phyloP scores from a whole-genome alignment of 177 flowering plant genomes.

The Vitis hybrid region DNA sequence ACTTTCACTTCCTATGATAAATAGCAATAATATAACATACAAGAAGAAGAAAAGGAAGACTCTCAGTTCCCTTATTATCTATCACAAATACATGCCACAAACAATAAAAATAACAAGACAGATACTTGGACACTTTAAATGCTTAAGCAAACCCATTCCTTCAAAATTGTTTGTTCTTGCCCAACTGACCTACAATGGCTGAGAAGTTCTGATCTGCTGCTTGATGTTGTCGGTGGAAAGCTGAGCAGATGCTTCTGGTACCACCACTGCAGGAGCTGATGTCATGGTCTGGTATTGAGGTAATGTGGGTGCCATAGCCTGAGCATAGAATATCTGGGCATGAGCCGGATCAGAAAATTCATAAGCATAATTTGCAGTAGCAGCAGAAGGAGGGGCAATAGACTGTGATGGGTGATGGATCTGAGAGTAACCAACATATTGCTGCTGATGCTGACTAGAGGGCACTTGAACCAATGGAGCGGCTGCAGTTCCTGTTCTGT shows the following conservation, averaged over 20 bases:
- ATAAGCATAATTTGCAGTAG: slow-evolving; percentile 48
- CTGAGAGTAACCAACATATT: slow-evolving; percentile 64
- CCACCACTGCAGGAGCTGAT: slow-evolving; percentile 28
- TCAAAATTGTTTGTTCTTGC: slow-evolving; percentile 39
- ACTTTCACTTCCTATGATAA: slow-evolving; percentile 25
- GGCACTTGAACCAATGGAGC: slow-evolving; percentile 52
- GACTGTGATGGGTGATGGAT: slow-evolving; percentile 76
- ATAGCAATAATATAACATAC: slow-evolving; percentile 19
- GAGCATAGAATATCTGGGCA: slow-evolving; percentile 68
- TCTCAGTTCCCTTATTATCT: slow-evolving; percentile 35
- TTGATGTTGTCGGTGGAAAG: slow-evolving; percentile 38
- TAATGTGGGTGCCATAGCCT: slow-evolving; percentile 46
- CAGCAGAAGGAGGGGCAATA: slow-evolving; percentile 37
- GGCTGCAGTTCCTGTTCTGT: slow-evolving; percentile 51
- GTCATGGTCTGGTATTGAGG: slow-evolving; percentile 74
- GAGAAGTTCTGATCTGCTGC: slow-evolving; percentile 48
- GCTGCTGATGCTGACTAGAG: slow-evolving; percentile 55
- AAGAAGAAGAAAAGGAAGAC: slow-evolving; percentile 5
- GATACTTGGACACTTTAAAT: slow-evolving; percentile 8
- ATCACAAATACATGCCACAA: slow-evolving; percentile 33
- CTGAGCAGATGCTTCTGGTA: slow-evolving; percentile 45
- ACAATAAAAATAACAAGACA: slow-evolving; percentile 23
- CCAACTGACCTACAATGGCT: slow-evolving; percentile 27
- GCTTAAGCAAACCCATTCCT: slow-evolving; percentile 20
- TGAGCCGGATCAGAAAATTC: slow-evolving; percentile 66